phyloP scores from a whole-genome alignment of 768 basidiomycete genomes.

The Lactifluus volemus region DNA sequence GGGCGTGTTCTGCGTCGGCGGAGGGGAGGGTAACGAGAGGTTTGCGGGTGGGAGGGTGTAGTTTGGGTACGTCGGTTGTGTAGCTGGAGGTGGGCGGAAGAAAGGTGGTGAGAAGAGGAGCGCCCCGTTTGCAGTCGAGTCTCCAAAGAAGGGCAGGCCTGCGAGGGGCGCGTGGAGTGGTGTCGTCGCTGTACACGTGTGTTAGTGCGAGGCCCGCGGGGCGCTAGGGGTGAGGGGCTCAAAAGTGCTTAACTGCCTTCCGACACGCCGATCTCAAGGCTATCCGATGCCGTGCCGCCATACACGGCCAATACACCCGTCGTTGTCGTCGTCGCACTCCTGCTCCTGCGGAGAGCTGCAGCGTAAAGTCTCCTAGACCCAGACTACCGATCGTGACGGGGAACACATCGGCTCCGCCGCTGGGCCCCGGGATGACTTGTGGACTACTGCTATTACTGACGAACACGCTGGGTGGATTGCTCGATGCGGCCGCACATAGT shows the following conservation, averaged over 20 bases:
- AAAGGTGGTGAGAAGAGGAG: conserved; percentile 60
- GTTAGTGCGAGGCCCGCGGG: too few species aligned
- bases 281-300: conserved; percentile 26
- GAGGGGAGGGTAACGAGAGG: conserved; percentile 33
- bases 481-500: conserved; percentile 23
- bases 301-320: conserved; percentile 43
- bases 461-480: conserved; percentile 42
- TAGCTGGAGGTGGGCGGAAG: conserved; percentile 26
- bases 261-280: conserved; percentile 57
- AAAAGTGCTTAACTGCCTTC: conserved; percentile 8
- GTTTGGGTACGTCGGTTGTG: conserved; percentile 55
- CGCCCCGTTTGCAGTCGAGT: conserved; percentile 65
- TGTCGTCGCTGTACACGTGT: background rate
- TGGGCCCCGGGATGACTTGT: conserved; percentile 29
- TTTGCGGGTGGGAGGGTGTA: conserved; percentile 62
- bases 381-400: conserved; percentile 37
- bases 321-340: background rate
- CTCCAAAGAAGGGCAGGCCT: conserved; percentile 52
- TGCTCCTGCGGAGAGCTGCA: conserved; percentile 33
- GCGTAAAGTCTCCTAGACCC: conserved; percentile 48
- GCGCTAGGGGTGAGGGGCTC: too few species aligned
- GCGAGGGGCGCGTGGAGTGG: conserved; percentile 40
- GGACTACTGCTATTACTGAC: conserved; percentile 42
- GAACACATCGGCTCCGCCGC: conserved; percentile 33
- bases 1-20: conserved; percentile 32